Evolutionary conservation across 129 eudicot species (phyloP).

Genomic region (Saposhnikovia divaricata): DNA sequence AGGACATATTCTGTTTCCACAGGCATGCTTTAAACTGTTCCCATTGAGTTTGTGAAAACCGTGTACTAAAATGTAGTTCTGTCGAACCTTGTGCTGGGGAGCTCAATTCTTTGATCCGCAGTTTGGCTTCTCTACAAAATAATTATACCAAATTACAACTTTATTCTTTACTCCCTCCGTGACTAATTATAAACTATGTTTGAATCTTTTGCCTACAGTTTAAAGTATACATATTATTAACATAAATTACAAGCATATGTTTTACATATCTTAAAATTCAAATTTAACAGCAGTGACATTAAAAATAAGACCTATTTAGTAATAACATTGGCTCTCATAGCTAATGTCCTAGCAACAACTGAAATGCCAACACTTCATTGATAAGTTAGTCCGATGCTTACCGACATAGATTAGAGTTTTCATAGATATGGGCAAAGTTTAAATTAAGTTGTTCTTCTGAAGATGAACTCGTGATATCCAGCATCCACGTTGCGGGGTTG

Average conservation of each 20-base stretch:
- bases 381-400: neutral
- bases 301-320: no score
- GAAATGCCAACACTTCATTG: neutral
- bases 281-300: neutral
- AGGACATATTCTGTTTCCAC: slow-evolving; percentile 25
- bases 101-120: slow-evolving; percentile 15
- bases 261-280: neutral
- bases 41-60: slow-evolving; percentile 16
- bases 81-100: slow-evolving; percentile 16
- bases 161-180: no score
- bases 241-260: neutral
- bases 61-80: slow-evolving; percentile 19
- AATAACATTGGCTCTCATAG: neutral
- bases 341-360: neutral
- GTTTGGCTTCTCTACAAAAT: neutral
- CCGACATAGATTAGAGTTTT: slow-evolving; percentile 15
- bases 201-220: neutral
- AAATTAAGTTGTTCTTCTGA: slow-evolving; percentile 16
- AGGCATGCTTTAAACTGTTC: slow-evolving; percentile 21
- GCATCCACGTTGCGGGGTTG: slow-evolving; percentile 31
- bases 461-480: slow-evolving; percentile 16
- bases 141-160: neutral
- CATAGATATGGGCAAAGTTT: slow-evolving; percentile 17
- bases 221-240: neutral
- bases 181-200: neutral